Evolutionary conservation across 768 basidiomycete species (phyloP).

Genomic region (Tremella mesenterica): DNA sequence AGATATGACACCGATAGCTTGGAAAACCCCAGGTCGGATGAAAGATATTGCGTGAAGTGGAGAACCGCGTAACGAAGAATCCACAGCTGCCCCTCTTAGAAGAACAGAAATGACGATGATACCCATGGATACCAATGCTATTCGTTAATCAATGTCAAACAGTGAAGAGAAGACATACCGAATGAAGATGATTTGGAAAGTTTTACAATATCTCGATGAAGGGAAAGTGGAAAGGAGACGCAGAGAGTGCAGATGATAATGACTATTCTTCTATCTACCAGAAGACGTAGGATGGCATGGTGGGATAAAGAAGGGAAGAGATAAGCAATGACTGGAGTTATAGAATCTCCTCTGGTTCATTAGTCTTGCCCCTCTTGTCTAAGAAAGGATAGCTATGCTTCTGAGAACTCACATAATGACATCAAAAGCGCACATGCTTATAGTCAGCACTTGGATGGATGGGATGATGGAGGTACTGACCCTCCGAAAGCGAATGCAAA

Average conservation of each 20-base stretch:
- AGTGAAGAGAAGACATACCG: slow-evolving; percentile 51
- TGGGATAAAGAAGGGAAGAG: slow-evolving; percentile 61
- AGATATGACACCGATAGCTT: slow-evolving; percentile 88
- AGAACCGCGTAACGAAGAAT: slow-evolving; percentile 66
- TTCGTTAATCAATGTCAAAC: not conserved
- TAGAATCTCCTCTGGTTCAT: slow-evolving; percentile 65
- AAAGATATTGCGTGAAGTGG: slow-evolving; percentile 65
- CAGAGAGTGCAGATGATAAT: slow-evolving; percentile 76
- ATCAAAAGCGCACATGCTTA: slow-evolving; percentile 89
- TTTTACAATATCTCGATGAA: slow-evolving; percentile 97
- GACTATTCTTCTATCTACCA: slow-evolving; percentile 80
- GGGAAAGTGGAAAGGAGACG: slow-evolving; percentile 87
- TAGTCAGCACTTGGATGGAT: not conserved
- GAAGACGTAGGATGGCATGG: slow-evolving; percentile 64
- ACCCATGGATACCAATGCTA: slow-evolving; percentile 59
- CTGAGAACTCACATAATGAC: slow-evolving; percentile 66
- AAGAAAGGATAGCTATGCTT: not conserved
- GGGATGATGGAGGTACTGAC: slow-evolving; percentile 7
- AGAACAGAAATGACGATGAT: slow-evolving; percentile 83
- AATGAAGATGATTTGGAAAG: slow-evolving; percentile 84
- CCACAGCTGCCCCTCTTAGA: slow-evolving; percentile 68
- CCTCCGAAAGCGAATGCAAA: slow-evolving; percentile 97
- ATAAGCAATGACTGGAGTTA: slow-evolving; percentile 84
- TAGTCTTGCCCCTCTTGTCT: no score
- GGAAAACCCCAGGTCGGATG: slow-evolving; percentile 72